These are phyloP conservation scores for Solanum hybrid DNA, from an alignment of 305 asterid genomes.

Conservation along the genomic window DNA sequence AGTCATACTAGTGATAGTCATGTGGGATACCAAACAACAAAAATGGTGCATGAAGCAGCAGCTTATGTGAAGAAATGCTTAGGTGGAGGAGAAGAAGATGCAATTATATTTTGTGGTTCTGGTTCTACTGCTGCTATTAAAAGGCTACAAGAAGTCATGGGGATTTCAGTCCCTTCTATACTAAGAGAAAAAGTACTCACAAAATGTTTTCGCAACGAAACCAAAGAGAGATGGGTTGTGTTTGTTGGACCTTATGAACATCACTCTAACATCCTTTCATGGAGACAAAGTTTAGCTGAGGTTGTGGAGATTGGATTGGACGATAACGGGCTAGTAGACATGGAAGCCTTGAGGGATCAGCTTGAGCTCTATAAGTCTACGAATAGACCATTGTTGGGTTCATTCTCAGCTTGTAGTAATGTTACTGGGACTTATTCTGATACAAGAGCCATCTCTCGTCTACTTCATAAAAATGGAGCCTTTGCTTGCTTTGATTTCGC, in stretches of 20 bases:
- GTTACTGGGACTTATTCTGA: constrained; percentile 52
- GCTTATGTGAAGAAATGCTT: constrained; percentile 49
- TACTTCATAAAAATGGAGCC: constrained; percentile 51
- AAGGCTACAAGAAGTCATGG: constrained; percentile 71
- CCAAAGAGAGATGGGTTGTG: constrained; percentile 50
- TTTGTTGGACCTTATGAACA: constrained; percentile 70
- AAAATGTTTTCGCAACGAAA: constrained; percentile 18
- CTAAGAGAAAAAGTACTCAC: constrained; percentile 30
- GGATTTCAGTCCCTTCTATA: constrained; percentile 37
- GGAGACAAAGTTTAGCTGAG: constrained; percentile 66
- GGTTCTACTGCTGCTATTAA: constrained; percentile 68
- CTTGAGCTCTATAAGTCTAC: constrained; percentile 21
- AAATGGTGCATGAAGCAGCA: constrained; percentile 32
- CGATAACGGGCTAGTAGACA: constrained; percentile 33
- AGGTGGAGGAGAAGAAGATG: constrained; percentile 47
- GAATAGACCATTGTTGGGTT: constrained; percentile 46
- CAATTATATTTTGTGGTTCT: constrained; percentile 51
- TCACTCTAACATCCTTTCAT: constrained; percentile 63
- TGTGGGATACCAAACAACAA: constrained; percentile 46
- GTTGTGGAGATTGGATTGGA: constrained; percentile 65
- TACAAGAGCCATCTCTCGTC: constrained; percentile 37
- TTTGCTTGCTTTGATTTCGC: constrained; percentile 66
- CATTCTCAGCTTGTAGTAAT: constrained; percentile 33
- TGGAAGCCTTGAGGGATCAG: constrained; percentile 31
- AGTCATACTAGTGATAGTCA: constrained; percentile 56